Evolutionary conservation across 73 alveolate genomes (phyloP).

Genomic region (Tetrahymena elliotti): DNA sequence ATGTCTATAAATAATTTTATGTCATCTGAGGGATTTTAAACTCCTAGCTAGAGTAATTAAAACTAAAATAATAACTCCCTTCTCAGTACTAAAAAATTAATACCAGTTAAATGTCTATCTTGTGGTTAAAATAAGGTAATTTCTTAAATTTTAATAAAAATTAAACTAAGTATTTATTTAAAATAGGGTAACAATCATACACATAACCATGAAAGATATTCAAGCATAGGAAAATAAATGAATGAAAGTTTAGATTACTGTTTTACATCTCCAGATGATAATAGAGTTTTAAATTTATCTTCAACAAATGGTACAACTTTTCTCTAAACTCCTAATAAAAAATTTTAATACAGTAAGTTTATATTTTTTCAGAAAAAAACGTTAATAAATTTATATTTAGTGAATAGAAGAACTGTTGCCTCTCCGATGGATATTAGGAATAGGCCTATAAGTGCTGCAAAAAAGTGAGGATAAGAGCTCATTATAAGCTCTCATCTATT

Average conservation of each 20-base stretch:
- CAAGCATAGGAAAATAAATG: background rate
- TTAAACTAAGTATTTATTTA: no score
- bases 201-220: background rate
- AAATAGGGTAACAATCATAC: background rate
- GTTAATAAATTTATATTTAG: background rate
- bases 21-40: background rate
- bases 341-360: background rate
- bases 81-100: constrained; percentile 11
- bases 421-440: background rate
- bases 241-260: background rate
- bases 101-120: constrained; percentile 28
- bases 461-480: background rate
- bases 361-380: background rate
- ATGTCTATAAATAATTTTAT: background rate
- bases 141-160: background rate
- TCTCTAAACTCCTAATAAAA: background rate
- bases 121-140: constrained; percentile 1
- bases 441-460: background rate
- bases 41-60: constrained; percentile 4
- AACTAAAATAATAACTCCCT: constrained; percentile 1
- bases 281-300: background rate
- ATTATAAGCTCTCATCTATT: background rate
- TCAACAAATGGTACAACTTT: background rate
- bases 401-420: background rate
- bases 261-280: background rate